phyloP scores from a whole-genome alignment of 176 grass and related monocot genomes.

The Elaeis guineensis region DNA sequence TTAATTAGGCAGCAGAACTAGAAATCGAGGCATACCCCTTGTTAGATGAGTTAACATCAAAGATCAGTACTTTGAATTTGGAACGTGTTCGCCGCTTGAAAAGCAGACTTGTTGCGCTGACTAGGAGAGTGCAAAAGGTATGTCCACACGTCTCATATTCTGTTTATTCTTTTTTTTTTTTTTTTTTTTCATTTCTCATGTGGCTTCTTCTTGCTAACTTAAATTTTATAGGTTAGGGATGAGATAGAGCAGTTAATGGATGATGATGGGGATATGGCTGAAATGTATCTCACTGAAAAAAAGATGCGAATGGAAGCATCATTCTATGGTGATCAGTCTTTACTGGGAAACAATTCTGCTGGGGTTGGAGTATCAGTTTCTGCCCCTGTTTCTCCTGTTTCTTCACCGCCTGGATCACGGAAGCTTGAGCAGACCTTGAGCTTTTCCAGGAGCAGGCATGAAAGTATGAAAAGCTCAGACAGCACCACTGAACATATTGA shows the following conservation, averaged over 20 bases:
- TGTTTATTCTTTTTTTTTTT: background rate
- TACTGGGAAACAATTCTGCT: background rate
- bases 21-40: constrained; percentile 97
- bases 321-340: too few species aligned
- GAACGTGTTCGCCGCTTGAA: constrained; percentile 76
- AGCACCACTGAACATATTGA: constrained; percentile 58
- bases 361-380: constrained; percentile 17
- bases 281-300: constrained; percentile 94
- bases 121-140: constrained; percentile 96
- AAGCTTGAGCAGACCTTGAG: constrained; percentile 80
- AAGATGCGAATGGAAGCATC: constrained; percentile 49
- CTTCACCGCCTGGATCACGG: constrained; percentile 56
- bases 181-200: background rate
- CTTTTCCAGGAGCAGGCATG: constrained; percentile 79
- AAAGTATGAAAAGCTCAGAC: constrained; percentile 59
- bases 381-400: constrained; percentile 74
- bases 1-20: constrained; percentile 63
- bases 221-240: constrained; percentile 60
- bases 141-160: background rate
- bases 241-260: constrained; percentile 99
- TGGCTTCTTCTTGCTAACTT: background rate
- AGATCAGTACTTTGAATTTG: constrained; percentile 92
- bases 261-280: constrained; percentile 97
- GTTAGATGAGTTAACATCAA: constrained; percentile 90
- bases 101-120: constrained; percentile 85